phyloP scores from a whole-genome alignment of 1,284 basidiomycete genomes.

The Irpex sp. region DNA sequence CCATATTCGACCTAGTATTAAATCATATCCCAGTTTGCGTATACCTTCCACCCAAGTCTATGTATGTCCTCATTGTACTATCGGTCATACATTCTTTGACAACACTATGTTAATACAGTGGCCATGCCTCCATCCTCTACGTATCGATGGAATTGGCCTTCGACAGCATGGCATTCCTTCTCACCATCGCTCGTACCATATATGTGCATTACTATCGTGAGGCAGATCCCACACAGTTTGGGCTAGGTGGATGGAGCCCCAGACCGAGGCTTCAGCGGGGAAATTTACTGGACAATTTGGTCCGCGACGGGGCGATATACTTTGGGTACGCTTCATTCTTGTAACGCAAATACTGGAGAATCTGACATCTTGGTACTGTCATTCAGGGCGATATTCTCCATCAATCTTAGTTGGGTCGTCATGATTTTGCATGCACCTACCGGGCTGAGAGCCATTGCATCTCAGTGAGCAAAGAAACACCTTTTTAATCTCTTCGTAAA shows the following conservation, averaged over 20 bases:
- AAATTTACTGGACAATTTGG: constrained; percentile 1
- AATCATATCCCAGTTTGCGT: not conserved
- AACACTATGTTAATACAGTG: not conserved
- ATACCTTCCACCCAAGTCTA: not conserved
- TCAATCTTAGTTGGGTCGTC: not conserved
- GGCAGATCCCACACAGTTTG: not conserved
- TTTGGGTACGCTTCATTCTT: not conserved
- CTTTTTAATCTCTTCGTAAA: not conserved
- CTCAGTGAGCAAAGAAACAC: not conserved
- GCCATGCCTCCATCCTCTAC: not conserved
- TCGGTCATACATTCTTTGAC: no score
- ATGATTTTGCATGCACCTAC: not conserved
- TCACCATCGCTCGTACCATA: not conserved
- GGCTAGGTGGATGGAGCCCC: not conserved
- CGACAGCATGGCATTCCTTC: not conserved
- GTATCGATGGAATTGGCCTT: not conserved
- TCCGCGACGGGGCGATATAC: not conserved
- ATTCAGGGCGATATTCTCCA: not conserved
- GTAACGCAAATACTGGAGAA: no score
- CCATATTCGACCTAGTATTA: no score
- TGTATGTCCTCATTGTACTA: not conserved
- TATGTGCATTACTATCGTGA: not conserved
- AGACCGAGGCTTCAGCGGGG: not conserved
- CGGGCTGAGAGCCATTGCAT: not conserved
- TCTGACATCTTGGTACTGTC: no score